Evolutionary conservation across 2,329 filamentous ascomycete genomes (phyloP), one percentile per base, ranked within the genome.

Genomic region (Ceratocystis lukuohia): DNA sequence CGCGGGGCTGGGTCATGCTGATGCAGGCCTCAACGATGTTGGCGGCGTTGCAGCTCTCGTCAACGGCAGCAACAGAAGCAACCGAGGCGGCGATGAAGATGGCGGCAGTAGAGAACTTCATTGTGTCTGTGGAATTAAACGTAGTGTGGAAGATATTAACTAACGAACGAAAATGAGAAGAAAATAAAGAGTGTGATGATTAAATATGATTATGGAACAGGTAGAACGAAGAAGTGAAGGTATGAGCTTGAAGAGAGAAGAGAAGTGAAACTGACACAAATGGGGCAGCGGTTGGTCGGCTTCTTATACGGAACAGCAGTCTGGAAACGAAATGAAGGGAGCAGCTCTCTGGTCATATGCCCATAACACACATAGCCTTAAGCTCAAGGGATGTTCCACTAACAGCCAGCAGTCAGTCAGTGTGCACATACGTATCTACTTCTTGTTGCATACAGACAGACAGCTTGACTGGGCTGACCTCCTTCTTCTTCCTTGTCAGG

Each of bases 11-110:
- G 70, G 80, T 76, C 65, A 73, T 75, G 44, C 69, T 65, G 25
- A 81, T 74, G 71, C 79, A 81, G 66, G 74, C 70, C 66, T 75
- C 74, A 71, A 81, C 77, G 53, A 81, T 80, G 74, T 77, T 77
- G 64, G 79, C 74, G 70, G 79, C 79, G 7, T 71, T 73, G 70
- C 79, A 81, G 62, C 70, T 68, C 45, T 68, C 61, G 63, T 68
- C 71, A 65, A 72, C 70, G 48, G 74, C 73, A 61, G 73, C 68
- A 62, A 73, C 73, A 41, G 69, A 69, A 44, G 71, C 72, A 62
- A 37, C 53, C 37, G 73, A 73, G 68, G 72, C 72, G 70, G 74
- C 74, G 67, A 80, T 68, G 69, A 79, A 71, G 66, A 76, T 74
- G 69, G 80, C 68, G 63, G 76, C 71, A 66, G 76, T 65, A 70